Conservation (phyloP, 257 asterid genomes). For the Gentiana macrophylla region DNA sequence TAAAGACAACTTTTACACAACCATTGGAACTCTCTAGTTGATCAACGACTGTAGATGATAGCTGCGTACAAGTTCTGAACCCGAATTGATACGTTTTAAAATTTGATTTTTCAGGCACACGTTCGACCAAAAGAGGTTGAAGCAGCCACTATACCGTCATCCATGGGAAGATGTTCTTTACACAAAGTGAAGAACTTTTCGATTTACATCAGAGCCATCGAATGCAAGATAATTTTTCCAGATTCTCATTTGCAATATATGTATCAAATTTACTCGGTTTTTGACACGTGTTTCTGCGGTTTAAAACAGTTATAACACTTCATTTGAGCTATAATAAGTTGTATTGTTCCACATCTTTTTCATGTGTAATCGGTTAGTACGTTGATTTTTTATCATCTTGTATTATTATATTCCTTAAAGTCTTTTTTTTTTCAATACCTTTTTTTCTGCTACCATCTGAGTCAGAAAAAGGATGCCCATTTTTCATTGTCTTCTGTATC, state of each 20-base stretch:
- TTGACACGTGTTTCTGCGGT: constrained; percentile 14
- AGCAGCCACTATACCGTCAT: constrained; percentile 98
- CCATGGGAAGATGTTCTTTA: constrained; percentile 99
- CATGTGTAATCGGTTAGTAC: constrained; percentile 4
- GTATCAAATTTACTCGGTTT: not conserved
- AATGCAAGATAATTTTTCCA: constrained; percentile 6
- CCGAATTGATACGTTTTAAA: no score
- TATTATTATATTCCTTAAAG: not conserved
- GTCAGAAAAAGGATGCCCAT: no score
- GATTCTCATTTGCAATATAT: constrained; percentile 15
- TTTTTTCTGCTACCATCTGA: no score
- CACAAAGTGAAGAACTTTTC: constrained; percentile 55
- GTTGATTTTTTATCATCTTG: constrained; percentile 3
- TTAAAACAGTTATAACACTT: constrained; percentile 13
- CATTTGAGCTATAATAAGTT: not conserved
- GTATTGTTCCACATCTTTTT: not conserved
- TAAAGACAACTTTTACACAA: no score
- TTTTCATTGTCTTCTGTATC: no score
- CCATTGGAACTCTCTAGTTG: no score
- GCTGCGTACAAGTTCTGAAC: no score
- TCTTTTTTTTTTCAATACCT: not conserved
- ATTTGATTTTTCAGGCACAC: constrained; percentile 59
- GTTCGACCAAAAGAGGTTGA: constrained; percentile 94
- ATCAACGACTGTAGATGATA: no score
- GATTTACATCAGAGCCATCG: not conserved